These are phyloP conservation scores for Diaporthe citrichinensis DNA, from an alignment of 2,329 filamentous ascomycete species.

Conservation along the genomic window DNA sequence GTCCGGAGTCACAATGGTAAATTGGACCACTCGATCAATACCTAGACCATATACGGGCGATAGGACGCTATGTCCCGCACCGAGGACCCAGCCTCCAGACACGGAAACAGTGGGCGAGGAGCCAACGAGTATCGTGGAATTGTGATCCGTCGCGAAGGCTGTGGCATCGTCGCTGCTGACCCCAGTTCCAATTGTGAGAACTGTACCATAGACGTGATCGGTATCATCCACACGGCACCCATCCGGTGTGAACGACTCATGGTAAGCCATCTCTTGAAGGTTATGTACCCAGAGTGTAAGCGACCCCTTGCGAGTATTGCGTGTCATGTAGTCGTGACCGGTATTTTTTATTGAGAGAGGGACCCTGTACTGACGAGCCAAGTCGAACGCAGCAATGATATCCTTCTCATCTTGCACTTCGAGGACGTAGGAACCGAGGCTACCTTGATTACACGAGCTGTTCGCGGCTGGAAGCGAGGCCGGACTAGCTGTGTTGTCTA, in stretches of 20 bases:
- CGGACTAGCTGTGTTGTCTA: conserved; percentile 45
- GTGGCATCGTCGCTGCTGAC: conserved; percentile 48
- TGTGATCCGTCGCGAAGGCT: conserved; percentile 46
- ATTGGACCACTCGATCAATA: conserved; percentile 32
- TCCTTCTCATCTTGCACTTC: conserved; percentile 44
- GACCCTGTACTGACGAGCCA: conserved; percentile 45
- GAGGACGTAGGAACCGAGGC: conserved; percentile 46
- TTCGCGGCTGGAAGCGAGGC: conserved; percentile 43
- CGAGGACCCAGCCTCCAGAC: conserved; percentile 11
- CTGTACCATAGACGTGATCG: conserved; percentile 36
- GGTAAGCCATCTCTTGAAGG: conserved; percentile 45
- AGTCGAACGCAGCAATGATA: conserved; percentile 43
- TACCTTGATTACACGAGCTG: conserved; percentile 48
- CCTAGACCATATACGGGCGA: conserved; percentile 15
- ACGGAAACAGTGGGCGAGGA: conserved; percentile 39
- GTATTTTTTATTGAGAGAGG: conserved; percentile 52
- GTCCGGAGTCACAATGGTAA: conserved; percentile 61
- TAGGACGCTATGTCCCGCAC: conserved; percentile 15
- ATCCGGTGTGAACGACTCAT: conserved; percentile 44
- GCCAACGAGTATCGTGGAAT: conserved; percentile 47
- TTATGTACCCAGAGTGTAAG: conserved; percentile 50
- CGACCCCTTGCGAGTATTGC: conserved; percentile 49
- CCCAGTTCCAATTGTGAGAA: conserved; percentile 50
- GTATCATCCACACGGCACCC: conserved; percentile 41
- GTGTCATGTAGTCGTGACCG: conserved; percentile 52